These are phyloP conservation scores for Gossypium raimondii DNA, from an alignment of 345 rosid genomes.

Conservation along the genomic window DNA sequence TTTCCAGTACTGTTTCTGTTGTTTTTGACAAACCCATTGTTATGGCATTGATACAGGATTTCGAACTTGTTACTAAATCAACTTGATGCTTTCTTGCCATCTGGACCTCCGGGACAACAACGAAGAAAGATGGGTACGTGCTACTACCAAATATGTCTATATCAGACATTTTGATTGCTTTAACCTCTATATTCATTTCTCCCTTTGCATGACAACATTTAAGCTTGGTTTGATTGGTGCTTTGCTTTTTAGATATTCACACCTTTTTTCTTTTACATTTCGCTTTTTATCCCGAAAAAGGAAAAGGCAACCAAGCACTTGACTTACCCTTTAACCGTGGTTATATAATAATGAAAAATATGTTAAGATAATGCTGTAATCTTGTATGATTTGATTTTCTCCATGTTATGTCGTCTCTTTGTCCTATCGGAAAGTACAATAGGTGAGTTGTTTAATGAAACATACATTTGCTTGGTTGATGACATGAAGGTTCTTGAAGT, in stretches of 20 bases:
- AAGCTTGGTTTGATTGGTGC: not conserved
- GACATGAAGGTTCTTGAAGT: not conserved
- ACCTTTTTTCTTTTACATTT: not conserved
- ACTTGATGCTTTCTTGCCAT: conserved; percentile 63
- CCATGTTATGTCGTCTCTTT: not conserved
- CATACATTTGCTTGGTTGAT: not conserved
- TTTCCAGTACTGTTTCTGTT: not conserved
- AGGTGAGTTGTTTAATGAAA: conserved; percentile 4
- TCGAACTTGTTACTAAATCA: conserved; percentile 51
- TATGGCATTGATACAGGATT: conserved; percentile 37
- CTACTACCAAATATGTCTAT: conserved; percentile 11
- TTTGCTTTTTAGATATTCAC: not conserved
- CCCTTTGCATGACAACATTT: not conserved
- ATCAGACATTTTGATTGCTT: conserved; percentile 3
- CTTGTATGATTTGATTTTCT: not conserved
- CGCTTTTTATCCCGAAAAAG: not conserved
- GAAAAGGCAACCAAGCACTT: not conserved
- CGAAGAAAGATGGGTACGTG: conserved; percentile 70
- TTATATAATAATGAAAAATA: not conserved
- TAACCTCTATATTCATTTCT: not conserved
- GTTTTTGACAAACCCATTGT: conserved; percentile 7
- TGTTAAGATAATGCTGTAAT: not conserved
- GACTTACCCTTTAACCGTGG: not conserved
- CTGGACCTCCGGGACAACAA: conserved; percentile 76
- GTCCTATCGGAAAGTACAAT: not conserved